Percentiles rank a stretch among this genome's conserved stretches.
phyloP scores from a whole-genome alignment of 106 monocot species.

The Hemerocallis citrina region DNA sequence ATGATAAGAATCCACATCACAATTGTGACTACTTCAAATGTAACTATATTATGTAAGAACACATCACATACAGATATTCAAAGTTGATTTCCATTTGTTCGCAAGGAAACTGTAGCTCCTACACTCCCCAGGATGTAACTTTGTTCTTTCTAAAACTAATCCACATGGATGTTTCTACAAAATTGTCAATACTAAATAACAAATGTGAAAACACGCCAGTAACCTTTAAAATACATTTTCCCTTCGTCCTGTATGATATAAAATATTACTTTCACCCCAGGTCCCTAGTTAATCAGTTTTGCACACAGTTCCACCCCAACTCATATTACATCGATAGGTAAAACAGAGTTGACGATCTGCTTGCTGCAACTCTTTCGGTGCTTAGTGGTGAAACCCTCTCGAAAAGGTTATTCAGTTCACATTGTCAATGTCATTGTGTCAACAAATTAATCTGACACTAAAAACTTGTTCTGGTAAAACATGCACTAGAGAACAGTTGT shows the following conservation, averaged over 20 bases:
- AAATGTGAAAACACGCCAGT: too few species aligned
- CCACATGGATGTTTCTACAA: not conserved
- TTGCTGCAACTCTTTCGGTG: not conserved
- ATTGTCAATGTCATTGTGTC: not conserved
- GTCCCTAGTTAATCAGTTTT: too few species aligned
- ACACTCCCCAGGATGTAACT: not conserved
- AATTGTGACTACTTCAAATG: not conserved
- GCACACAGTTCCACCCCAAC: not conserved
- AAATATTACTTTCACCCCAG: not conserved
- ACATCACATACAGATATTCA: not conserved
- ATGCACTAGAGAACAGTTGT: not conserved
- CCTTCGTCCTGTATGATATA: not conserved
- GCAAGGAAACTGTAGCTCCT: not conserved
- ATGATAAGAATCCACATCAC: too few species aligned
- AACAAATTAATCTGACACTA: too few species aligned
- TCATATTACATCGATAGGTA: not conserved
- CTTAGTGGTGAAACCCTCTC: not conserved
- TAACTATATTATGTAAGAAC: too few species aligned
- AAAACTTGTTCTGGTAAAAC: not conserved
- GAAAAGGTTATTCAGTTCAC: not conserved
- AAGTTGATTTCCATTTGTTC: not conserved
- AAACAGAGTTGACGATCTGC: not conserved
- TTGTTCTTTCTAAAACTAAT: not conserved
- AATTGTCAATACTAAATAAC: too few species aligned
- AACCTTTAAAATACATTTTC: not conserved